These are phyloP conservation scores for Microcos paniculata DNA, from an alignment of 345 rosid genomes.

Conservation along the genomic window DNA sequence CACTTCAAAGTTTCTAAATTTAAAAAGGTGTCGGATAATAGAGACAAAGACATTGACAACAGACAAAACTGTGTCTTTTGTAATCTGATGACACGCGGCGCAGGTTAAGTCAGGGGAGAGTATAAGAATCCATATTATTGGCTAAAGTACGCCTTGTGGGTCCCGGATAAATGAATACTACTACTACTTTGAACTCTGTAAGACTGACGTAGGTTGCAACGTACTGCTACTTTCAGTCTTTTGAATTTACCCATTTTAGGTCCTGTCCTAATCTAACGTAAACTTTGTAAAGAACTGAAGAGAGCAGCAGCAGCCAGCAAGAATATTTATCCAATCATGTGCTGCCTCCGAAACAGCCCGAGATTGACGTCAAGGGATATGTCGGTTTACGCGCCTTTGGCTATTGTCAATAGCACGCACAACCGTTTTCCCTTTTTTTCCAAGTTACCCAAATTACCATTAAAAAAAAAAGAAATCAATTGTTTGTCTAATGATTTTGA, in stretches of 20 bases:
- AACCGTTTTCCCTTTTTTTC: too few species aligned
- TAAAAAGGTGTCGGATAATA: not conserved
- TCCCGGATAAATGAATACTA: not conserved
- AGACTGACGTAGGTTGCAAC: not conserved
- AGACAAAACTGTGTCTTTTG: not conserved
- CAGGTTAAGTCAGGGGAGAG: too few species aligned
- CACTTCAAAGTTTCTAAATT: too few species aligned
- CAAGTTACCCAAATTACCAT: too few species aligned
- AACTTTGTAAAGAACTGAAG: too few species aligned
- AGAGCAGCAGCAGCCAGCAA: too few species aligned
- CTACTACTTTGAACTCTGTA: too few species aligned
- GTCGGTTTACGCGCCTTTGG: not conserved
- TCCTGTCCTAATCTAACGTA: too few species aligned
- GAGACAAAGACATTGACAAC: not conserved
- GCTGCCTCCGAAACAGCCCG: not conserved
- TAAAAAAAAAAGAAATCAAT: too few species aligned
- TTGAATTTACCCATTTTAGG: too few species aligned
- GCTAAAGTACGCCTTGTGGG: not conserved
- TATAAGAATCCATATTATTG: not conserved
- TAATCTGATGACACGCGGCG: slow-evolving; percentile 5
- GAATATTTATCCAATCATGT: not conserved
- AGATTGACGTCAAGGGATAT: not conserved
- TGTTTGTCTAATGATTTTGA: too few species aligned
- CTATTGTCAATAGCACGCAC: not conserved
- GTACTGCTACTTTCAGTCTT: too few species aligned